Percentiles rank a stretch among this genome's conserved stretches.
Conservation (phyloP, 2,329 filamentous ascomycete genomes). For the Pleochaeta shiraiana region DNA sequence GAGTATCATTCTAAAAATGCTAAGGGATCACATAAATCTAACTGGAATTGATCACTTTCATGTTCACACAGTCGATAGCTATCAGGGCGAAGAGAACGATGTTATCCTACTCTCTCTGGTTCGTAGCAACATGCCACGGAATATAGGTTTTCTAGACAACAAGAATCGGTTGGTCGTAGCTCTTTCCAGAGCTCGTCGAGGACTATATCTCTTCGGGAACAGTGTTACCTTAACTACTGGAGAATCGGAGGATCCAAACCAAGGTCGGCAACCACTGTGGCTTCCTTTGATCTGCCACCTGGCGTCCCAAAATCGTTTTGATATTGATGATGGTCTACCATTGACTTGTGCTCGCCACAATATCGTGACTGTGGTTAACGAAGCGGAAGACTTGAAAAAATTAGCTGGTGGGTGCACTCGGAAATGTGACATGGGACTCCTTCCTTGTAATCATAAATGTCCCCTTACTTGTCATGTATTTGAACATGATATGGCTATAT, state of each 20-base stretch:
- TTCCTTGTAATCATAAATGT: slow-evolving; percentile 17
- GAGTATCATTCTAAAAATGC: slow-evolving; percentile 32
- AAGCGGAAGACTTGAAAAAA: slow-evolving; percentile 29
- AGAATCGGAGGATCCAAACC: slow-evolving; percentile 6
- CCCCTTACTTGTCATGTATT: slow-evolving; percentile 15
- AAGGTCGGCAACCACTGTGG: slow-evolving; percentile 14
- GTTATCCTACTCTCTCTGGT: slow-evolving; percentile 64
- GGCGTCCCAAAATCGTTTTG: slow-evolving; percentile 17
- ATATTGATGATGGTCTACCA: slow-evolving; percentile 28
- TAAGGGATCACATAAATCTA: slow-evolving; percentile 24
- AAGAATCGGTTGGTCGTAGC: slow-evolving; percentile 35
- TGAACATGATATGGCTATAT: slow-evolving; percentile 10
- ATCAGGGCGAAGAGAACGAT: slow-evolving; percentile 81
- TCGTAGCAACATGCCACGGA: slow-evolving; percentile 34
- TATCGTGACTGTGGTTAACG: slow-evolving; percentile 27
- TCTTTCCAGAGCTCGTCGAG: slow-evolving; percentile 47
- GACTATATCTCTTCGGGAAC: slow-evolving; percentile 75
- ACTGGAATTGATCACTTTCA: slow-evolving; percentile 21
- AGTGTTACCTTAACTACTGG: slow-evolving; percentile 24
- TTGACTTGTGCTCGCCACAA: slow-evolving; percentile 40
- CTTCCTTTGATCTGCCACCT: slow-evolving; percentile 22
- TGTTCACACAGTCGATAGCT: slow-evolving; percentile 68
- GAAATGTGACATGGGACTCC: slow-evolving; percentile 22
- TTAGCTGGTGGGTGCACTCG: slow-evolving; percentile 30
- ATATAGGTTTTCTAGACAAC: slow-evolving; percentile 54